phyloP scores from a whole-genome alignment of 495 filamentous ascomycete genomes.

The Aspergillus wentii region DNA sequence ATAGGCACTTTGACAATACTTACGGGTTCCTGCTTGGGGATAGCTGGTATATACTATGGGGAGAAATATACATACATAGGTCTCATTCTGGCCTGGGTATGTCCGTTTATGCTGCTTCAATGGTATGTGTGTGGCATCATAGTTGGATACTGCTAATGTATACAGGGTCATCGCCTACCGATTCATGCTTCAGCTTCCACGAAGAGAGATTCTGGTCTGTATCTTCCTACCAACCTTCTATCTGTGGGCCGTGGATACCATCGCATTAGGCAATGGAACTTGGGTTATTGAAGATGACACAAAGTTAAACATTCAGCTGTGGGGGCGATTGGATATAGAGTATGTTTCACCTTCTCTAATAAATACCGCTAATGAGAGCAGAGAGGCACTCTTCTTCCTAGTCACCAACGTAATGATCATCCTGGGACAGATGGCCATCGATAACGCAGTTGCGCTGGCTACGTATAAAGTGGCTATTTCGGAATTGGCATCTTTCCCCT shows the following conservation, averaged over 20 bases:
- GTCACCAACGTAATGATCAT: conserved; percentile 60
- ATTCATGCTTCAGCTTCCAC: conserved; percentile 52
- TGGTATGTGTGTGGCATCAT: conserved; percentile 41
- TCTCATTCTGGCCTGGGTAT: conserved; percentile 62
- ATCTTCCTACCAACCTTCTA: conserved; percentile 59
- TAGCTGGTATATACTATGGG: conserved; percentile 9
- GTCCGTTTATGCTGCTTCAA: conserved; percentile 54
- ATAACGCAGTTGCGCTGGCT: conserved; percentile 55
- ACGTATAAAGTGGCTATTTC: conserved; percentile 20
- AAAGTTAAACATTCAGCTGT: conserved; percentile 52
- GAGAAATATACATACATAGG: conserved; percentile 56
- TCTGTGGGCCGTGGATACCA: conserved; percentile 61
- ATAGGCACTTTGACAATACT: conserved; percentile 9
- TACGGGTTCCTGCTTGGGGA: not conserved
- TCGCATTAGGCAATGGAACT: conserved; percentile 55
- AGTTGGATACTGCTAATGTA: not conserved
- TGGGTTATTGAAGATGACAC: conserved; percentile 62
- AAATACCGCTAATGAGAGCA: not conserved
- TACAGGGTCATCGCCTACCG: conserved; percentile 1
- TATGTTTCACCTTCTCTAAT: conserved; percentile 22
- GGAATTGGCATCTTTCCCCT: conserved; percentile 33
- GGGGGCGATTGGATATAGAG: conserved; percentile 61
- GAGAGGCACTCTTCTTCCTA: conserved; percentile 58
- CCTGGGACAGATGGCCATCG: conserved; percentile 58
- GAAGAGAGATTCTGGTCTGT: conserved; percentile 44